Evolutionary conservation across 768 basidiomycete species (phyloP), one percentile per base, ranked within the genome.

Genomic region (Krasilnikovozyma curviuscula): DNA sequence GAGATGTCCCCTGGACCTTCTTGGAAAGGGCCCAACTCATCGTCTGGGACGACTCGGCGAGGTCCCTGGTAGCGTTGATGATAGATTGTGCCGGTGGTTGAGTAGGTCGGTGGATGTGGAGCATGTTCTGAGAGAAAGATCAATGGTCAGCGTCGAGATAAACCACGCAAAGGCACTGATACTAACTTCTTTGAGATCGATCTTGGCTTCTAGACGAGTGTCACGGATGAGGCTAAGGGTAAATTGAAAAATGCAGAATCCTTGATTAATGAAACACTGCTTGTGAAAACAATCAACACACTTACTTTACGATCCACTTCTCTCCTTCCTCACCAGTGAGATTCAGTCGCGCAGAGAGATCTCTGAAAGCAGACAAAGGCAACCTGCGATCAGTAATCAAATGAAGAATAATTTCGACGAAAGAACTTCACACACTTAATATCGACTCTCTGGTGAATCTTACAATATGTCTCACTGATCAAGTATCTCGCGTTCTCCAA

Each of bases 301-400:
- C n/a, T n/a, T n/a, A n/a, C n/a, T 97, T 95, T 59, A 97, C 93
- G 53, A 97, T 91, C 91, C 91, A 98, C 59, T 91, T 91, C 63
- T 98, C 93, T 43, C 91, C 93, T 61, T 97, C 93, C 55, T 86
- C 86, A 34, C 72, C 75, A n/a, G 82, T 79, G 40, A 97, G 73
- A 64, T 95, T 95, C 13, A 97, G 72, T 8, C 91, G 78, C 59
- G 84, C 80, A 8, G 89, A 93, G 12, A 97, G 74, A 59, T 93
- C 85, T 50, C 86, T 88, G 53, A 6, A 18, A 7, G 27, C 50
- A 24, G 46, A 31, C 25, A 52, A 24, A 9, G 3, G n/a, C 8
- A 34, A 27, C 21, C 6, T 18, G 18, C 13, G 37, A n/a, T 1
- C 18, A 46, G 5, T 7, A 23, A 44, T 41, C 40, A 41, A 14